These are phyloP conservation scores for Pythium guiyangense DNA, from an alignment of 352 stramenopile genomes.

Conservation along the genomic window DNA sequence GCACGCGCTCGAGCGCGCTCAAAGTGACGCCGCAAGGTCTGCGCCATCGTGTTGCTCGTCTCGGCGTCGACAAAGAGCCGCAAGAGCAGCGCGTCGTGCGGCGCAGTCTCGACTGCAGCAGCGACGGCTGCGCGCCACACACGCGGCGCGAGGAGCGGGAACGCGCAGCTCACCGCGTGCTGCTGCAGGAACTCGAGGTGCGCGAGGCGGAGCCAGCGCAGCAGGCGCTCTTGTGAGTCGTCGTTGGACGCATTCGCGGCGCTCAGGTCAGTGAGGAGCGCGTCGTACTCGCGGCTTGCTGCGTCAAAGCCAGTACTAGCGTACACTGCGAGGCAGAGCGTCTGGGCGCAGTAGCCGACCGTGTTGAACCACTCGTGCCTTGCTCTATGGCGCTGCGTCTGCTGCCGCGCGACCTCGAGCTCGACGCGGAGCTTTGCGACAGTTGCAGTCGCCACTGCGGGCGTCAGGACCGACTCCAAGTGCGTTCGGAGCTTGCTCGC, in stretches of 20 bases:
- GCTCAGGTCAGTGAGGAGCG: constrained; percentile 11
- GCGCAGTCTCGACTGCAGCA: constrained; percentile 31
- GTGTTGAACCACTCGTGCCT: constrained; percentile 1
- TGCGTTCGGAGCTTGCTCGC: constrained; percentile 10
- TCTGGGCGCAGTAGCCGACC: constrained; percentile 53
- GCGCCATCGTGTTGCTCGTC: constrained; percentile 64
- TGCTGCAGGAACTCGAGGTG: constrained; percentile 61
- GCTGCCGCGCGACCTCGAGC: constrained; percentile 28
- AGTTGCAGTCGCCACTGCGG: constrained; percentile 16
- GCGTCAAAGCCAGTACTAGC: constrained; percentile 40
- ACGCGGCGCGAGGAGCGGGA: constrained; percentile 41
- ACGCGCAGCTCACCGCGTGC: constrained; percentile 28
- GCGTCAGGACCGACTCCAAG: constrained; percentile 18
- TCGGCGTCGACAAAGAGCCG: constrained; percentile 73
- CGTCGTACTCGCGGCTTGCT: constrained; percentile 38
- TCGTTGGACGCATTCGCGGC: background rate
- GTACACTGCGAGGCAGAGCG: constrained; percentile 58
- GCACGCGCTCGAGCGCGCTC: constrained; percentile 31
- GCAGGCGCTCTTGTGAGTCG: constrained; percentile 1
- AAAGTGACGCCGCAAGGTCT: constrained; percentile 65
- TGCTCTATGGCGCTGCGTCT: constrained; percentile 4
- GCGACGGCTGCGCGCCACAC: constrained; percentile 42
- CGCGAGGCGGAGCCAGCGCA: constrained; percentile 33
- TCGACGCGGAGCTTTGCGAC: constrained; percentile 42
- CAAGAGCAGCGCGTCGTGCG: constrained; percentile 47